A percentile compares a stretch with the other conserved stretches of the same genome.
Conservation (phyloP, 345 rosid species). For the Durio zibethinus region DNA sequence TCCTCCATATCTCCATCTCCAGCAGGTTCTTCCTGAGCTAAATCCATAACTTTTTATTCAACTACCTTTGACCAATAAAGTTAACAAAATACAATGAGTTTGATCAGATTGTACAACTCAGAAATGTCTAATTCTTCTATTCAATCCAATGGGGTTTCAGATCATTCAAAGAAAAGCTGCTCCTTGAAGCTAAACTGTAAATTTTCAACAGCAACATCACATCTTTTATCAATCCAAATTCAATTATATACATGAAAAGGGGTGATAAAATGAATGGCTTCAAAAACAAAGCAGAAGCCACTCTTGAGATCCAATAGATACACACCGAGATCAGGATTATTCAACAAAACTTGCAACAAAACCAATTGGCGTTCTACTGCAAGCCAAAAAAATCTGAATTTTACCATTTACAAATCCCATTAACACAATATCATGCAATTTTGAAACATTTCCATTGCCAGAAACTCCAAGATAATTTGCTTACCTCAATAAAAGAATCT, state of each 20-base stretch:
- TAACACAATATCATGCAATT: not conserved
- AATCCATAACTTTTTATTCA: conserved; percentile 43
- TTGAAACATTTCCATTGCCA: not conserved
- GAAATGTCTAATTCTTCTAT: not conserved
- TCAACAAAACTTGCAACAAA: conserved; percentile 13
- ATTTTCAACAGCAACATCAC: not conserved
- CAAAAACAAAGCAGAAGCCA: conserved; percentile 2
- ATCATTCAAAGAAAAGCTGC: not conserved
- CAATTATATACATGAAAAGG: not conserved
- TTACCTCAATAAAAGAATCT: not conserved
- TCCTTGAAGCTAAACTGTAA: not conserved
- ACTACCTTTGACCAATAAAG: conserved; percentile 1
- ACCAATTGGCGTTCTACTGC: not conserved
- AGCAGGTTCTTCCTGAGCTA: conserved; percentile 32
- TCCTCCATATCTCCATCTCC: conserved; percentile 50
- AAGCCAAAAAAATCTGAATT: conserved; percentile 13
- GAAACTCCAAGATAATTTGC: not conserved
- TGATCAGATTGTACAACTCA: conserved; percentile 7
- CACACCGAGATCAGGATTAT: conserved; percentile 12
- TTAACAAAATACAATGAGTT: not conserved
- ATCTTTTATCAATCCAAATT: not conserved
- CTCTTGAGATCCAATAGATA: conserved; percentile 1
- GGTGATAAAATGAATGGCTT: not conserved
- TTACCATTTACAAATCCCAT: conserved; percentile 9
- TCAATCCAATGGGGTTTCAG: conserved; percentile 3